phyloP scores from a whole-genome alignment of 345 rosid species.

The Balakata baccata region DNA sequence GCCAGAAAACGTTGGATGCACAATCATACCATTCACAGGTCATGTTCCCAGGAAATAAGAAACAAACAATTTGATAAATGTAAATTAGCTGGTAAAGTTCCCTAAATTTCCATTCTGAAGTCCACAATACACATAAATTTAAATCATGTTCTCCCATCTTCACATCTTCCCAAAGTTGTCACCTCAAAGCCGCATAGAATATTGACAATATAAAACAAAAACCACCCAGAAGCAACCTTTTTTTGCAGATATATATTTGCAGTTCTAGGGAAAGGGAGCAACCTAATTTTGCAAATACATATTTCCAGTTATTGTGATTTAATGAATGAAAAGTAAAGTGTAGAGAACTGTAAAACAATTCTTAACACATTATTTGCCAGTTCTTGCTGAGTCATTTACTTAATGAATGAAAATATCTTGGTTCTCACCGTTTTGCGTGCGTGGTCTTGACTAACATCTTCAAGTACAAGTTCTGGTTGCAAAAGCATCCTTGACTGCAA shows the following conservation, averaged over 20 bases:
- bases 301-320: not conserved
- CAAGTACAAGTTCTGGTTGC: constrained; percentile 81
- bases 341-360: not conserved
- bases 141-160: not conserved
- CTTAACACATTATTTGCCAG: not conserved
- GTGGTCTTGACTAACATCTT: constrained; percentile 94
- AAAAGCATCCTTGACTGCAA: constrained; percentile 81
- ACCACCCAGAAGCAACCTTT: too few species aligned
- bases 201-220: not conserved
- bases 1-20: not conserved
- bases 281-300: not conserved
- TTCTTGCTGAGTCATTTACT: not conserved
- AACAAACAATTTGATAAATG: not conserved
- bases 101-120: not conserved
- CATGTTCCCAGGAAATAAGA: not conserved
- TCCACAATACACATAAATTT: not conserved
- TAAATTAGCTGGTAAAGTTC: not conserved
- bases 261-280: not conserved
- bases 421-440: constrained; percentile 76
- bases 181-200: not conserved
- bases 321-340: not conserved
- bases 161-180: not conserved
- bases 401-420: too few species aligned
- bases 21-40: not conserved
- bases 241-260: not conserved